phyloP scores from a whole-genome alignment of 371 early-diverging fungal species.

The Apophysomyces trapeziformis region DNA sequence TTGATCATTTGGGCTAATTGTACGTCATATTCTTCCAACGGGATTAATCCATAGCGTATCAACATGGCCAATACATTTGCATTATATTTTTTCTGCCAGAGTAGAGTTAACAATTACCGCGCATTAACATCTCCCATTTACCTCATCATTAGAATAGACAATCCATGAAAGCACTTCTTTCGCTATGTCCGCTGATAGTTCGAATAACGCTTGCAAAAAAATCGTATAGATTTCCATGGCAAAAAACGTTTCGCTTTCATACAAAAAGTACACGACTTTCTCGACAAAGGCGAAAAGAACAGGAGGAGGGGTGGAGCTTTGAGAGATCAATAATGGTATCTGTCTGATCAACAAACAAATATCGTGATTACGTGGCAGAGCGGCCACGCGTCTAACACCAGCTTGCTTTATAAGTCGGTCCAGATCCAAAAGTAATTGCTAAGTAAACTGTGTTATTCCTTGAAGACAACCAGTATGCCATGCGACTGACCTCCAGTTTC shows the following conservation, averaged over 20 bases:
- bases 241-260: conserved; percentile 72
- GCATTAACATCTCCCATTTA: background rate
- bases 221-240: conserved; percentile 83
- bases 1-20: conserved; percentile 87
- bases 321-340: conserved; percentile 69
- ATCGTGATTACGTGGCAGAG: conserved; percentile 82
- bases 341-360: conserved; percentile 76
- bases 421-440: conserved; percentile 71
- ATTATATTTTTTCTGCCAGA: conserved; percentile 73
- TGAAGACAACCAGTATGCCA: too few species aligned
- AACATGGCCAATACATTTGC: conserved; percentile 78
- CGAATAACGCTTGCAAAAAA: conserved; percentile 81
- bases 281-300: conserved; percentile 79
- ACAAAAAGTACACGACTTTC: conserved; percentile 81
- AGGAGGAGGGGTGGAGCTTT: conserved; percentile 73
- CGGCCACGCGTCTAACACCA: conserved; percentile 60
- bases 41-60: conserved; percentile 78
- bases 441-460: conserved; percentile 14
- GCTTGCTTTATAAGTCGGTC: conserved; percentile 69
- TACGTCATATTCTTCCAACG: conserved; percentile 80
- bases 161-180: conserved; percentile 86
- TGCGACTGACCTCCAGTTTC: conserved; percentile 19
- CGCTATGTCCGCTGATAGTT: conserved; percentile 72
- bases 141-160: background rate
- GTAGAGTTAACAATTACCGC: background rate